These are phyloP conservation scores for Penicillium atrosanguineum DNA, from an alignment of 495 filamentous ascomycete genomes.

Conservation along the genomic window DNA sequence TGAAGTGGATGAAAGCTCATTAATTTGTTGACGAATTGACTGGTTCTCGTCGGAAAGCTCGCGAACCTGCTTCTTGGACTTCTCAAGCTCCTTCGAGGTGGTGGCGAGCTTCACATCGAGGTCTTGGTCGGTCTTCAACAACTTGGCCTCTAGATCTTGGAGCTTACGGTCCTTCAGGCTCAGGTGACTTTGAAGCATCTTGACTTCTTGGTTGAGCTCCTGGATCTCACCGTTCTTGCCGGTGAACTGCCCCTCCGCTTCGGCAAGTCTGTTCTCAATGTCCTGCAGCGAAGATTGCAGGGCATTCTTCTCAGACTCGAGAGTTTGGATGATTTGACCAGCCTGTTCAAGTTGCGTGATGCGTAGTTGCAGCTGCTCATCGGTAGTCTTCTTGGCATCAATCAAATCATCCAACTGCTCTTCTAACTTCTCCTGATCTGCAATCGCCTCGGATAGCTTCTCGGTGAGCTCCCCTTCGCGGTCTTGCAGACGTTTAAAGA, in stretches of 20 bases:
- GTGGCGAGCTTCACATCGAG: conserved; percentile 80
- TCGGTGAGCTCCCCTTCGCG: conserved; percentile 87
- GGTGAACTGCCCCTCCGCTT: conserved; percentile 63
- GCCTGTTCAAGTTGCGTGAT: conserved; percentile 87
- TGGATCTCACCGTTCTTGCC: conserved; percentile 71
- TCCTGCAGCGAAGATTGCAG: conserved; percentile 63
- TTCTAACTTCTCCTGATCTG: conserved; percentile 92
- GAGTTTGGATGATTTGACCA: conserved; percentile 73
- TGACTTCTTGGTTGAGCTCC: conserved; percentile 73
- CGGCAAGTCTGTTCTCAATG: conserved; percentile 64
- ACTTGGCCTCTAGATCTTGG: conserved; percentile 79
- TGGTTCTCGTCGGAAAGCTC: conserved; percentile 80
- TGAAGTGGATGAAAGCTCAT: conserved; percentile 85
- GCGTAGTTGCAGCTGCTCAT: conserved; percentile 77
- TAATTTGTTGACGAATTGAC: conserved; percentile 79
- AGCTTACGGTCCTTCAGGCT: conserved; percentile 86
- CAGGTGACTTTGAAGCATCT: conserved; percentile 89
- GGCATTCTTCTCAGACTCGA: conserved; percentile 81
- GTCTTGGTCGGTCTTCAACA: conserved; percentile 85
- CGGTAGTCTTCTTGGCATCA: conserved; percentile 82
- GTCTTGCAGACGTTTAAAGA: conserved; percentile 89
- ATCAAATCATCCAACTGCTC: conserved; percentile 89
- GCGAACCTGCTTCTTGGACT: conserved; percentile 64
- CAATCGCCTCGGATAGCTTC: conserved; percentile 86
- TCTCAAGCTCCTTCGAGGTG: conserved; percentile 78